Evolutionary conservation across 257 asterid genomes (phyloP), one percentile per base, ranked within the genome.

Genomic region (Marsdenia floribunda): DNA sequence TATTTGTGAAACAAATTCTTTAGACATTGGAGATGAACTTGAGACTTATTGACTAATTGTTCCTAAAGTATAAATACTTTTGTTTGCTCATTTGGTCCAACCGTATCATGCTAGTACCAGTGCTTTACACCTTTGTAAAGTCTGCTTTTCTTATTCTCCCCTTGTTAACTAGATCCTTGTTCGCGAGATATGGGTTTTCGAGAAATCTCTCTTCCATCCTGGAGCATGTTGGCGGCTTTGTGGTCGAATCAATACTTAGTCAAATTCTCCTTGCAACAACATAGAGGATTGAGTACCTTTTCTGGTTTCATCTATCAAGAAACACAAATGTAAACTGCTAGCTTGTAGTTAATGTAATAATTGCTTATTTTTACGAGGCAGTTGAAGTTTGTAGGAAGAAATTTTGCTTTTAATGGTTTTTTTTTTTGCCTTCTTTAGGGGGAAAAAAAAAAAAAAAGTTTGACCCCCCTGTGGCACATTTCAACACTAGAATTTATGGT

Each of bases 211-310:
- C 63, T 93, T 89, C 86, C 95, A 85, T 79, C 80, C 85, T 3
- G 96, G 96, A 67, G 86, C 97, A 63, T 84, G 68, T 81, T 93
- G 98, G 98, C 97, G 97, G 53, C 96, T 91, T n/a, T 93, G 97
- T 84, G 98, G 97, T 75, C 89, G 96, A 82, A 84, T 93, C 85
- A 91, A 86, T 79, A 66, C 83, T 63, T 87, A 86, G 82, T 35
- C 38, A 54, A 69, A 47, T 46, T 35, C n/a, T 46, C 53, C 42
- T 50, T 57, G 68, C 42, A 68, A 71, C 46, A 52, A 55, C 68
- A 77, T 42, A 72, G 75, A 52, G 53, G 46, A 67, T 50, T 75
- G 37, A 78, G 37, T 22, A 19, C 29, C 71, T 37, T 37, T 19
- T 22, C 33, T 19, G n/a, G 29, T 37, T 65, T 35, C 12, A 18